Conservation (phyloP, 2,329 filamentous ascomycete species). For the Lachnellula hyalina region DNA sequence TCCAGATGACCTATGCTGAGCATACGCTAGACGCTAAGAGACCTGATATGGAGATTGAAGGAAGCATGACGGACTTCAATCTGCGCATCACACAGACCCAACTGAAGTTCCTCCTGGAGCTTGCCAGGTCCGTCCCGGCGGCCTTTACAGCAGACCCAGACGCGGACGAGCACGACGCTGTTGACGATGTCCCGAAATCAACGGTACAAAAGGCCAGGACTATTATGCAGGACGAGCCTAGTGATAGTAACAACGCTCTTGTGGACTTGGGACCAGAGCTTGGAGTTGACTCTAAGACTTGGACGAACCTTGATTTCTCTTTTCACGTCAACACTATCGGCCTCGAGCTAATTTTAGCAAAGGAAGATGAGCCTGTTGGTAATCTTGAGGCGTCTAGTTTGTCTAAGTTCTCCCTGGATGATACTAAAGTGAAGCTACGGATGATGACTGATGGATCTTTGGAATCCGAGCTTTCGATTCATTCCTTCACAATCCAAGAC, state of each 20-base stretch:
- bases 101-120: slow-evolving; percentile 79
- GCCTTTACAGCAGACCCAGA: slow-evolving; percentile 75
- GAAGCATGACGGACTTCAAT: slow-evolving; percentile 89
- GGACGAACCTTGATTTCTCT: slow-evolving; percentile 89
- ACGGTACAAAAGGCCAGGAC: slow-evolving; percentile 23
- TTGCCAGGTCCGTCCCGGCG: slow-evolving; percentile 80
- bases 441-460: slow-evolving; percentile 90
- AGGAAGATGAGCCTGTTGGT: slow-evolving; percentile 71
- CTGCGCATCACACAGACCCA: slow-evolving; percentile 86
- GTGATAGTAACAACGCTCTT: slow-evolving; percentile 36
- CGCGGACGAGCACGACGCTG: slow-evolving; percentile 66
- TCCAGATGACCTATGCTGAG: slow-evolving; percentile 87
- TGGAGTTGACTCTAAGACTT: slow-evolving; percentile 61
- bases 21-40: slow-evolving; percentile 71
- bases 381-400: slow-evolving; percentile 74
- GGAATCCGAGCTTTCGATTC: slow-evolving; percentile 87
- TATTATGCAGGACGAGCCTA: slow-evolving; percentile 9
- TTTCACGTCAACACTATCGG: slow-evolving; percentile 87
- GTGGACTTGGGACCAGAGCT: slow-evolving; percentile 66
- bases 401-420: slow-evolving; percentile 89
- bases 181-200: slow-evolving; percentile 63
- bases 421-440: slow-evolving; percentile 84
- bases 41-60: slow-evolving; percentile 87
- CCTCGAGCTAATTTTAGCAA: slow-evolving; percentile 76
- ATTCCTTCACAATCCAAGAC: slow-evolving; percentile 92